Evolutionary conservation across 768 basidiomycete species (phyloP).

Genomic region (Termitomyces eurrhizus): DNA sequence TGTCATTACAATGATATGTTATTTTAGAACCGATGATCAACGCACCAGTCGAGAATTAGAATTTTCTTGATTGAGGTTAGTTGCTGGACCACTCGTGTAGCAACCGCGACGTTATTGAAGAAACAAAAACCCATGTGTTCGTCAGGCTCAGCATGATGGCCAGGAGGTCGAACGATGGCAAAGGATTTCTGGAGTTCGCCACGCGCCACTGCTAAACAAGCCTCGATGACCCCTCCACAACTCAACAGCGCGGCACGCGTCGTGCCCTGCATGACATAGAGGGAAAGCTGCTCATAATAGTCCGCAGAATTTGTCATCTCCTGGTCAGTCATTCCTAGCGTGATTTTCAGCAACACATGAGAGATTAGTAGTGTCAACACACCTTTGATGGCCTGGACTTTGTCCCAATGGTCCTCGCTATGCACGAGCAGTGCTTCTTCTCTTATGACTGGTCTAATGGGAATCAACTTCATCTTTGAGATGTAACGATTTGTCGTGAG

Average conservation of each 20-base stretch:
- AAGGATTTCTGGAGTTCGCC: constrained; percentile 79
- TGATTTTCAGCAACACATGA: constrained; percentile 7
- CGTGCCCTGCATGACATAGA: constrained; percentile 87
- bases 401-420: constrained; percentile 88
- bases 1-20: not conserved
- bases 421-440: constrained; percentile 89
- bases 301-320: constrained; percentile 69
- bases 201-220: constrained; percentile 79
- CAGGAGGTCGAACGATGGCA: constrained; percentile 95
- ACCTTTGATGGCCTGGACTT: constrained; percentile 82
- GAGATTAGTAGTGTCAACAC: constrained; percentile 27
- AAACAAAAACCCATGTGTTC: constrained; percentile 99
- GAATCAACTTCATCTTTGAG: constrained; percentile 71
- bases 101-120: constrained; percentile 97
- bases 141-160: constrained; percentile 97
- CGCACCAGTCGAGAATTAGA: constrained; percentile 93
- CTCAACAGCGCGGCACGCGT: constrained; percentile 83
- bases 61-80: constrained; percentile 70
- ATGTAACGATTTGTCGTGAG: constrained; percentile 59
- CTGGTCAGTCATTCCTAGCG: constrained; percentile 67
- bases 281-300: constrained; percentile 88
- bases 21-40: constrained; percentile 12
- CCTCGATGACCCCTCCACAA: constrained; percentile 94
- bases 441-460: constrained; percentile 67
- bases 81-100: constrained; percentile 76